phyloP scores from a whole-genome alignment of 257 asterid genomes.

The Penstemon davidsonii region DNA sequence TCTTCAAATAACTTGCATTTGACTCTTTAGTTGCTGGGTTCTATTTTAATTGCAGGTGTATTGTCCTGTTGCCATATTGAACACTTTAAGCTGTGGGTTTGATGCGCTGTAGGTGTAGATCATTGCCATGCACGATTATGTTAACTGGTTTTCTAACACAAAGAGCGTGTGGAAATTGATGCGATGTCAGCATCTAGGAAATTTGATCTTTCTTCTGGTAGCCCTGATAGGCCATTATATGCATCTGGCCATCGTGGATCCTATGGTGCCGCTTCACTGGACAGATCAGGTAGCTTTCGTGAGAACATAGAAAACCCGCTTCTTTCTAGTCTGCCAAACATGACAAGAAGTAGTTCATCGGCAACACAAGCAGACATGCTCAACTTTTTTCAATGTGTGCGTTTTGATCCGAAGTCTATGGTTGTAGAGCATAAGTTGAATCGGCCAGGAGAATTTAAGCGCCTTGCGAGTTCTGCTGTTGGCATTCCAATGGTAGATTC shows the following conservation, averaged over 20 bases:
- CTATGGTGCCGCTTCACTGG: conserved; percentile 64
- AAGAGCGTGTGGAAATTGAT: conserved; percentile 59
- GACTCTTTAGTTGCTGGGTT: conserved; percentile 22
- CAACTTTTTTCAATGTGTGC: conserved; percentile 78
- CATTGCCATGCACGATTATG: conserved; percentile 81
- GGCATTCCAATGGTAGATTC: conserved; percentile 77
- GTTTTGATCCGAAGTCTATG: conserved; percentile 83
- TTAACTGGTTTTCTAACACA: conserved; percentile 56
- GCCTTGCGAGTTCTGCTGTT: conserved; percentile 71
- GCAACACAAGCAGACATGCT: conserved; percentile 72
- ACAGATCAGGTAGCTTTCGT: conserved; percentile 73
- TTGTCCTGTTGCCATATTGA: conserved; percentile 34
- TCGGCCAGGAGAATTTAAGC: conserved; percentile 69
- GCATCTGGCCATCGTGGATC: conserved; percentile 79
- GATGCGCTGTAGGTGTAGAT: conserved; percentile 26
- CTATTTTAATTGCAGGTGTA: conserved; percentile 42
- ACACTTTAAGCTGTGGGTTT: conserved; percentile 33
- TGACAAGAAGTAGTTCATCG: conserved; percentile 66
- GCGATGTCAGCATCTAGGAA: conserved; percentile 92
- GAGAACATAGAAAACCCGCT: conserved; percentile 73
- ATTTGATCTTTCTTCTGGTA: conserved; percentile 75
- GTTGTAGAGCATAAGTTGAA: conserved; percentile 80
- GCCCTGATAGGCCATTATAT: conserved; percentile 83
- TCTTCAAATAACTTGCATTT: conserved; percentile 24
- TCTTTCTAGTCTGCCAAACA: conserved; percentile 73